Conservation (phyloP, 2,329 filamentous ascomycete species). For the Teratosphaeriaceae sp. region DNA sequence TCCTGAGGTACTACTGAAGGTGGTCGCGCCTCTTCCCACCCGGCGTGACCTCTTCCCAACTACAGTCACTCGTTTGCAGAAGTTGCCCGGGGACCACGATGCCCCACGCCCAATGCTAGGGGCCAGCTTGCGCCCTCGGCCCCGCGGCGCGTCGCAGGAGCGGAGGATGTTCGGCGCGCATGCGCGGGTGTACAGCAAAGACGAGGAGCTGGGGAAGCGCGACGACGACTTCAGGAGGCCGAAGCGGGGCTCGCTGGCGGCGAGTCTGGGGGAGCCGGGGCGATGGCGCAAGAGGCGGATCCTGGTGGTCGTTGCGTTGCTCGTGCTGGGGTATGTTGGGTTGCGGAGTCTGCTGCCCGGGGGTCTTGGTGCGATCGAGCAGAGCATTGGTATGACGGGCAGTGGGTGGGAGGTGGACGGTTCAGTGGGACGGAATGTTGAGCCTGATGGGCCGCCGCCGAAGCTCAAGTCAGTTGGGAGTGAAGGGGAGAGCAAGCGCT, state of each 20-base stretch:
- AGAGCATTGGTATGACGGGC: no score
- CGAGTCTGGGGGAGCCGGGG: slow-evolving; percentile 18
- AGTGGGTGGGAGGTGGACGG: slow-evolving; percentile 12
- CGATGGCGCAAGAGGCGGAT: slow-evolving; percentile 47
- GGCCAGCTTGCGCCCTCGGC: slow-evolving; percentile 7
- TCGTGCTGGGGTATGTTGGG: slow-evolving; percentile 55
- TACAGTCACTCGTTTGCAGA: slow-evolving; percentile 2
- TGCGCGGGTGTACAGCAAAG: slow-evolving; percentile 28
- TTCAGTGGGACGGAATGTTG: not conserved
- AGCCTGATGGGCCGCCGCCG: slow-evolving; percentile 19
- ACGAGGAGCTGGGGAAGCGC: slow-evolving; percentile 60
- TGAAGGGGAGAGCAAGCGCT: slow-evolving; percentile 30
- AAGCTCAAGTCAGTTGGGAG: slow-evolving; percentile 13
- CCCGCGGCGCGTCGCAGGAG: slow-evolving; percentile 2
- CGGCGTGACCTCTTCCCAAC: no score
- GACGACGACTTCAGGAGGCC: slow-evolving; percentile 51
- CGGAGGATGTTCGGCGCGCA: slow-evolving; percentile 11
- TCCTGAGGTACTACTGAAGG: no score
- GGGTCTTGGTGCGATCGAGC: no score
- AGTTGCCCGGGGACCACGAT: not conserved
- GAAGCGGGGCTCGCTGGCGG: slow-evolving; percentile 7
- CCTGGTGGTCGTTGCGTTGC: slow-evolving; percentile 32
- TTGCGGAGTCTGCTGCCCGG: slow-evolving; percentile 58
- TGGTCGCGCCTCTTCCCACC: no score
- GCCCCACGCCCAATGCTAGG: slow-evolving; percentile 4